Conservation (phyloP, 306 rosid genomes). For the Delonix regia region DNA sequence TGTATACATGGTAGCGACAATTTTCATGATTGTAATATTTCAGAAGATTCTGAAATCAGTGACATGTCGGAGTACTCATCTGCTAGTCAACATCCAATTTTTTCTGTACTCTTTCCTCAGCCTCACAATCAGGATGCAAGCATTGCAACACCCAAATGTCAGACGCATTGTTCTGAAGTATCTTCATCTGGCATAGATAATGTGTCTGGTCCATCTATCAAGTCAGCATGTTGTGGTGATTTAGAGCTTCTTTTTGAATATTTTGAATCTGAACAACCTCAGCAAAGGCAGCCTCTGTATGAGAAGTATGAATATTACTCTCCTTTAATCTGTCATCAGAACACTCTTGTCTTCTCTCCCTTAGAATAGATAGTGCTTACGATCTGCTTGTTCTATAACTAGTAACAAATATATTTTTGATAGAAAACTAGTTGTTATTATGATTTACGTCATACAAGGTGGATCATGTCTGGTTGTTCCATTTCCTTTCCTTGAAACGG, state of each 20-base stretch:
- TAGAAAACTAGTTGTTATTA: not conserved
- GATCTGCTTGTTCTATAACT: not conserved
- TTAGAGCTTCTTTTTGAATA: conserved; percentile 76
- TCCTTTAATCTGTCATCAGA: conserved; percentile 28
- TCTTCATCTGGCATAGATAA: conserved; percentile 35
- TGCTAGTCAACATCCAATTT: conserved; percentile 45
- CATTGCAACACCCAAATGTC: conserved; percentile 31
- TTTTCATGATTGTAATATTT: conserved; percentile 34
- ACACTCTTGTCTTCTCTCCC: not conserved
- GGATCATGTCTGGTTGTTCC: not conserved
- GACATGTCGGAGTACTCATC: conserved; percentile 46
- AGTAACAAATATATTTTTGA: not conserved
- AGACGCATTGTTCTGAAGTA: conserved; percentile 33
- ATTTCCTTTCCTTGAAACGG: not conserved
- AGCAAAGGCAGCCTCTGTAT: conserved; percentile 70
- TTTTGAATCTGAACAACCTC: conserved; percentile 85
- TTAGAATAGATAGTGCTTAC: not conserved
- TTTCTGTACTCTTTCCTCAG: conserved; percentile 52
- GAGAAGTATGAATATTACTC: conserved; percentile 60
- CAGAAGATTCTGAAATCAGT: conserved; percentile 34
- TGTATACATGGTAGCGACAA: conserved; percentile 20
- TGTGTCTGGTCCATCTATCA: conserved; percentile 39
- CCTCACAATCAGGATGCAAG: conserved; percentile 39
- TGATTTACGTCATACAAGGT: not conserved
- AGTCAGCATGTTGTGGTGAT: conserved; percentile 44